Evolutionary conservation across 169 alveolate species (phyloP).

Genomic region (Plasmodium yoelii): DNA sequence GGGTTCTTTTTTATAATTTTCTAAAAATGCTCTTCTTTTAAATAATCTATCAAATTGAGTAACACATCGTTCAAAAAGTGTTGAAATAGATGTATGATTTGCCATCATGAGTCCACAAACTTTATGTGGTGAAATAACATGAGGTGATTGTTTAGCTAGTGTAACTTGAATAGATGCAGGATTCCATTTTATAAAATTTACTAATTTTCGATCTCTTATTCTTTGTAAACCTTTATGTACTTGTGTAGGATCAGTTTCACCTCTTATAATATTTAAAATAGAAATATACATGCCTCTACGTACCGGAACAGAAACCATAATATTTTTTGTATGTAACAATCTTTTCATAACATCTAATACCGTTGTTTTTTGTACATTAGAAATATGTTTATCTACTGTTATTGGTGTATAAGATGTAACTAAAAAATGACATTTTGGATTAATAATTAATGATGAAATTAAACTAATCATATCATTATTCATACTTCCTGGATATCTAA

Average conservation of each 20-base stretch:
- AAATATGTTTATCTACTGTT: slow-evolving; percentile 77
- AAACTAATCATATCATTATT: slow-evolving; percentile 97
- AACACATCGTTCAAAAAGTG: slow-evolving; percentile 92
- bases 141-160: slow-evolving; percentile 97
- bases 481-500: slow-evolving; percentile 98
- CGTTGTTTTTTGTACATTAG: slow-evolving; percentile 94
- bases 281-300: slow-evolving; percentile 82
- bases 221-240: slow-evolving; percentile 82
- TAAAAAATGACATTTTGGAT: slow-evolving; percentile 99
- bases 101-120: slow-evolving; percentile 99
- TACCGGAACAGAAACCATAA: slow-evolving; percentile 91
- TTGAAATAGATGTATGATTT: slow-evolving; percentile 98
- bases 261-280: slow-evolving; percentile 82
- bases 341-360: slow-evolving; percentile 99
- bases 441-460: slow-evolving; percentile 97
- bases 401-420: slow-evolving; percentile 99
- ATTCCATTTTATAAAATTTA: slow-evolving; percentile 97
- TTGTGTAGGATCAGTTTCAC: slow-evolving; percentile 82
- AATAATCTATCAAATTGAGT: slow-evolving; percentile 94
- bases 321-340: slow-evolving; percentile 96
- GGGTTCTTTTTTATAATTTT: slow-evolving; percentile 93
- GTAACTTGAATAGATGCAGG: slow-evolving; percentile 99
- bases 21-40: slow-evolving; percentile 97
- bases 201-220: slow-evolving; percentile 84
- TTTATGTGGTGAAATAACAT: slow-evolving; percentile 94